A percentile compares a stretch with the other conserved stretches of the same genome.
Conservation (phyloP, 805 yeast genomes). For the Wilhelminamyces savonicus region DNA sequence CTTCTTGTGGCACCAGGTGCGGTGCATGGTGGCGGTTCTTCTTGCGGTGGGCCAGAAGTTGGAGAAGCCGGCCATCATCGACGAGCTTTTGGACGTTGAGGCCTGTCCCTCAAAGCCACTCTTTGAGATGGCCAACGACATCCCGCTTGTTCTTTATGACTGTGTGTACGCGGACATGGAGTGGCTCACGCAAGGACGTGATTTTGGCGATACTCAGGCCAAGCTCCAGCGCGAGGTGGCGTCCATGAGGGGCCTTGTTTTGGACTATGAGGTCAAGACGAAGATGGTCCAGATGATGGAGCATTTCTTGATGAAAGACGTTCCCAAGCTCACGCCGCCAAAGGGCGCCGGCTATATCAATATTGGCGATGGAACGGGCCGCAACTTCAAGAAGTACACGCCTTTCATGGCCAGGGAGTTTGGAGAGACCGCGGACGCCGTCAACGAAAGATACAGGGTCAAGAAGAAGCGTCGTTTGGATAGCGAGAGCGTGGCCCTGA, state of each 20-base stretch:
- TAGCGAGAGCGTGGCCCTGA: too few relatives aligned
- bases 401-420: conserved; percentile 52
- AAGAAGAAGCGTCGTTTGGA: conserved; percentile 37
- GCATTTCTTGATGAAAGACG: conserved; percentile 18
- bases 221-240: conserved; percentile 38
- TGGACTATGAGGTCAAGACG: conserved; percentile 53
- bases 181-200: conserved; percentile 45
- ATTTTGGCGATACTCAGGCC: conserved; percentile 15
- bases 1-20: conserved; percentile 95
- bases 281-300: conserved; percentile 47
- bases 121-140: conserved; percentile 85
- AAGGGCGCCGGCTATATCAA: conserved; percentile 36
- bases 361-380: conserved; percentile 76
- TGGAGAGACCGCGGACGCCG: conserved; percentile 59
- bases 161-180: conserved; percentile 69
- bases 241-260: conserved; percentile 43
- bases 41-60: conserved; percentile 73
- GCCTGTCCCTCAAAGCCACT: conserved; percentile 62
- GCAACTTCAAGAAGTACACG: conserved; percentile 48
- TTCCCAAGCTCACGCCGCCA: conserved; percentile 6
- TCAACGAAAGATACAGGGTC: conserved; percentile 56
- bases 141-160: conserved; percentile 81
- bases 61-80: conserved; percentile 56
- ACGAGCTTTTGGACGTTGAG: conserved; percentile 51
- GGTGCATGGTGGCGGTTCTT: conserved; percentile 87